Evolutionary conservation across 139 green algal species (phyloP).

Genomic region (Closterium sp.): DNA sequence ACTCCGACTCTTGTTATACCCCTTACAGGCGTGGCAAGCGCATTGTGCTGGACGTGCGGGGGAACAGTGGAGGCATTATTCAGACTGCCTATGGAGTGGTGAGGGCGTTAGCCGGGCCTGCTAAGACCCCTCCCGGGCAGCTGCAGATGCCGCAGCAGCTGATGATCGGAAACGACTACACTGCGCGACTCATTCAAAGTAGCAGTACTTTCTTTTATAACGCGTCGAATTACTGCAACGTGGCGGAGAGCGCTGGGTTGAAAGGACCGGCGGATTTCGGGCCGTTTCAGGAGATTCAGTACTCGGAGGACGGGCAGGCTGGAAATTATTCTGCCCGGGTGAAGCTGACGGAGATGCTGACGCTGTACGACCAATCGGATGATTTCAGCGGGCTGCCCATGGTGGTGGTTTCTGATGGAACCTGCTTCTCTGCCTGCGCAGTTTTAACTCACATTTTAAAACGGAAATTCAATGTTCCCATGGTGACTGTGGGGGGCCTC

Average conservation of each 20-base stretch:
- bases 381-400: not conserved
- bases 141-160: not conserved
- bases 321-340: not conserved
- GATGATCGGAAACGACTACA: not conserved
- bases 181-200: not conserved
- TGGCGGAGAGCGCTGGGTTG: not conserved
- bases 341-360: not conserved
- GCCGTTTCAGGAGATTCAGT: not conserved
- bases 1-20: not conserved
- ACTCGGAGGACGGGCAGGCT: not conserved
- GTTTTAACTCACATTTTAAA: not conserved
- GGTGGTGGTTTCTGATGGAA: not conserved
- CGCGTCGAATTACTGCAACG: not conserved
- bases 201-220: not conserved
- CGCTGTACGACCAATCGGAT: not conserved
- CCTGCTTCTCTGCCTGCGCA: not conserved
- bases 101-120: not conserved
- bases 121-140: not conserved
- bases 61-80: not conserved
- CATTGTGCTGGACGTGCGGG: not conserved
- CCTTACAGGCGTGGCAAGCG: not conserved
- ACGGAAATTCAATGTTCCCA: not conserved
- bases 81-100: not conserved
- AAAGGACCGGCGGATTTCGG: not conserved
- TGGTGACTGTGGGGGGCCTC: not conserved